A percentile compares a stretch with the other conserved stretches of the same genome.
These are phyloP conservation scores for Torulaspora indica DNA, from an alignment of 805 yeast species.

Conservation along the genomic window DNA sequence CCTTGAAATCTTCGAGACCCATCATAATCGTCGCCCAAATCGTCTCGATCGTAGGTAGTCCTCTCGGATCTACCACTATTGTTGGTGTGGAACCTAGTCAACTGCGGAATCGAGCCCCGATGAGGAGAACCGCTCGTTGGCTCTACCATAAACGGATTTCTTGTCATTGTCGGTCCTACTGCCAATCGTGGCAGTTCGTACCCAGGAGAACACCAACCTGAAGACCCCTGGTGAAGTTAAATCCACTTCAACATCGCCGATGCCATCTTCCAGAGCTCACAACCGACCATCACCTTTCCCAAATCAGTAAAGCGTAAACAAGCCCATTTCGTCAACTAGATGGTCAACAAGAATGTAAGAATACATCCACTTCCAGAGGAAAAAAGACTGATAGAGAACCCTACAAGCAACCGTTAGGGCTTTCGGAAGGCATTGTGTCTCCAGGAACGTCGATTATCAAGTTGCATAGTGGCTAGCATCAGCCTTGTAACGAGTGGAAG, in stretches of 20 bases:
- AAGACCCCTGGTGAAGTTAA: not conserved
- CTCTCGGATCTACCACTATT: conserved; percentile 21
- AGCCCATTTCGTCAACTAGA: not conserved
- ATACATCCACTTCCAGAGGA: not conserved
- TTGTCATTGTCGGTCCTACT: conserved; percentile 22
- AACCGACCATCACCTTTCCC: conserved; percentile 11
- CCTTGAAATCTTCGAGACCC: conserved; percentile 34
- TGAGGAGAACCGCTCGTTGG: conserved; percentile 29
- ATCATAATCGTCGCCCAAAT: conserved; percentile 22
- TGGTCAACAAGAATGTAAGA: conserved; percentile 1
- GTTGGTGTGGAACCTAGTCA: conserved; percentile 29
- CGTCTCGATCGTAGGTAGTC: conserved; percentile 9
- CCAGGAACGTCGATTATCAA: too few species aligned
- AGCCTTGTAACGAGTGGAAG: too few species aligned
- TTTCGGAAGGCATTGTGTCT: not conserved
- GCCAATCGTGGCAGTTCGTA: not conserved
- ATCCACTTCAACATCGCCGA: not conserved
- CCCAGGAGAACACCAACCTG: not conserved
- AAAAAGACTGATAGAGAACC: not conserved
- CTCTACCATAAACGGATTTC: conserved; percentile 36
- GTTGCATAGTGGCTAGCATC: not conserved
- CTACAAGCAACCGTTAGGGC: conserved; percentile 5
- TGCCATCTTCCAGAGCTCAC: not conserved
- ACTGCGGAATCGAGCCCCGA: conserved; percentile 27
- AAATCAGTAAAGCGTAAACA: conserved; percentile 17